Evolutionary conservation across 2,329 filamentous ascomycete genomes (phyloP), one percentile per base, ranked within the genome.

Genomic region (Parastagonospora nodorum): DNA sequence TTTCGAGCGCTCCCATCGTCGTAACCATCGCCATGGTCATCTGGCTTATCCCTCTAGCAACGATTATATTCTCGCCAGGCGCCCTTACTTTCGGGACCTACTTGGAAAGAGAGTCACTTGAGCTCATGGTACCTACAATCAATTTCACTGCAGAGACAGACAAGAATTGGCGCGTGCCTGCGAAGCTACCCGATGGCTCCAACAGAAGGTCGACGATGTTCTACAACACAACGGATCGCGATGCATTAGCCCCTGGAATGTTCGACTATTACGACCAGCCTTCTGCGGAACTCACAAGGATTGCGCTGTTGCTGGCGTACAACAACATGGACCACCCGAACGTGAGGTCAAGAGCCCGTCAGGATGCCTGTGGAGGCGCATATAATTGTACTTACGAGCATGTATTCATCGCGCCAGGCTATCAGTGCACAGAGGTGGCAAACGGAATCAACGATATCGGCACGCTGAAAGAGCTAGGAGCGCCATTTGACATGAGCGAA

Each of bases 231-330:
- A 74, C 71, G 1, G 66, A 69, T 41, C 45, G 55, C 1, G 29
- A 52, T 4, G 61, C 44, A 0, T 55, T 40, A 5, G 29, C 38
- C 1, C 46, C 53, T 12, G 64, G 63, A 0, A 71, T 61, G 57
- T 73, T 71, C 30, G 71, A 74, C 39, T 74, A 73, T 30, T 74
- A 67, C 40, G 69, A 73, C 29, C 64, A 70, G 45, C 70, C 69
- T 1, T 71, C 68, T 14, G 57, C 64, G 8, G 64, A 69, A 41
- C 37, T 67, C 1, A 57, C 46, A 11, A 60, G 66, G 12, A 51
- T 72, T 4, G 68, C 73, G 2, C 42, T 67, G n/a, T 60, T 71
- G 39, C 58, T 61, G 8, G 66, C 66, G 1, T 70, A 66, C 37
- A 70, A 62, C 42, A 69, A 65, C 43, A 62, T 64, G 55, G 51